Conservation (phyloP, 208 protist species). For the Leishmania mexicana region DNA sequence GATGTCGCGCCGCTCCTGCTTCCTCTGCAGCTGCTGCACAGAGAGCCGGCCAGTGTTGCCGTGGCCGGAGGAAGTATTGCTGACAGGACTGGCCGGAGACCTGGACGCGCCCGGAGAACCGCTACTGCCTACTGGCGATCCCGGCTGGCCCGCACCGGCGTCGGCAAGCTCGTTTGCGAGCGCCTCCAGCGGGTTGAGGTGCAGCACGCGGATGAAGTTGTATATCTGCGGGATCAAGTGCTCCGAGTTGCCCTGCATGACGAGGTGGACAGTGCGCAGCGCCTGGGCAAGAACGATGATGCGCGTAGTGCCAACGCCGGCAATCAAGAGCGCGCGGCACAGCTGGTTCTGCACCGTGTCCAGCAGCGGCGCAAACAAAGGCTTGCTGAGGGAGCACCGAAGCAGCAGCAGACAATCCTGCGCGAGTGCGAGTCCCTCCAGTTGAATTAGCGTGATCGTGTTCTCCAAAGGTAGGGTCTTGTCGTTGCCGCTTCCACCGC, state of each 20-base stretch:
- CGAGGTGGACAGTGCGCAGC: slow-evolving; percentile 78
- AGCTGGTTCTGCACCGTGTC: slow-evolving; percentile 70
- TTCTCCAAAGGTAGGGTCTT: slow-evolving; percentile 16
- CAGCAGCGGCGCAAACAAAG: slow-evolving; percentile 36
- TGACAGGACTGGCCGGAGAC: slow-evolving; percentile 17
- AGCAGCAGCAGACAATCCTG: slow-evolving; percentile 67
- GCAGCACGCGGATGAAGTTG: slow-evolving; percentile 81
- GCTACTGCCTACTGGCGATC: slow-evolving; percentile 10
- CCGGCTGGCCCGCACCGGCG: not conserved
- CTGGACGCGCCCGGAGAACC: slow-evolving; percentile 1
- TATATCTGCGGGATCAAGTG: slow-evolving; percentile 80
- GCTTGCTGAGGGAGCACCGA: slow-evolving; percentile 16
- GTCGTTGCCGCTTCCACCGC: slow-evolving; percentile 28
- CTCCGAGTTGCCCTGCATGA: slow-evolving; percentile 46
- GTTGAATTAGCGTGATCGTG: slow-evolving; percentile 50
- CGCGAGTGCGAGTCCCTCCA: slow-evolving; percentile 75
- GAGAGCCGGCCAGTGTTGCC: slow-evolving; percentile 16
- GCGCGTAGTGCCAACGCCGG: slow-evolving; percentile 61
- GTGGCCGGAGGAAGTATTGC: slow-evolving; percentile 2
- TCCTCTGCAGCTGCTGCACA: slow-evolving; percentile 33
- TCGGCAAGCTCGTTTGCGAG: slow-evolving; percentile 53
- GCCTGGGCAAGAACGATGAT: slow-evolving; percentile 86
- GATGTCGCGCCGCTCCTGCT: slow-evolving; percentile 75
- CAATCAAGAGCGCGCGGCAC: slow-evolving; percentile 72
- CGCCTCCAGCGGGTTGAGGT: slow-evolving; percentile 71